Evolutionary conservation across 2,329 filamentous ascomycete species (phyloP).

Genomic region (Fusarium coffeatum): DNA sequence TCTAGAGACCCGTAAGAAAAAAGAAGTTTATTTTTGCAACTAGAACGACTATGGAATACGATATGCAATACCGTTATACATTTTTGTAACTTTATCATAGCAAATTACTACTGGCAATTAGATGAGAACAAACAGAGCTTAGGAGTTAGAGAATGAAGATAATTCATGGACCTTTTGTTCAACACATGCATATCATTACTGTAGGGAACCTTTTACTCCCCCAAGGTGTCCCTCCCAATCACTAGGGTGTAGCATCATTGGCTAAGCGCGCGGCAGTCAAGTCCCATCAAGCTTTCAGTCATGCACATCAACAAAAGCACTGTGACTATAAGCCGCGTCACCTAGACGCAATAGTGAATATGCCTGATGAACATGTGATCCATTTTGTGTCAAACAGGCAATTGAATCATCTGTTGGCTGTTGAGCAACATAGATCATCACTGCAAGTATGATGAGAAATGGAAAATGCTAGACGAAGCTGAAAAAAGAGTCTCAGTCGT

Average conservation of each 20-base stretch:
- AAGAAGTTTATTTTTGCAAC: neutral
- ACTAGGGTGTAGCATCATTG: constrained; percentile 2
- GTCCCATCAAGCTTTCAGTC: neutral
- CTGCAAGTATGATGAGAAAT: constrained; percentile 5
- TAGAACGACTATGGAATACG: neutral
- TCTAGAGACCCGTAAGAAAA: neutral
- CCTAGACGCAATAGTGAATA: constrained; percentile 6
- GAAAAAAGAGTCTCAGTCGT: neutral
- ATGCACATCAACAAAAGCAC: neutral
- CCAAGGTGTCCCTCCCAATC: no score
- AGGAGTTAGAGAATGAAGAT: neutral
- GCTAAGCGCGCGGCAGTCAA: constrained; percentile 41
- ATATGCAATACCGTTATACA: neutral
- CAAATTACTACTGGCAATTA: neutral
- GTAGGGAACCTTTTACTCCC: neutral
- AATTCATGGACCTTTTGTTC: neutral
- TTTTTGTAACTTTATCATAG: neutral
- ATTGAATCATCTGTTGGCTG: constrained; percentile 1
- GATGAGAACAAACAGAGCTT: neutral
- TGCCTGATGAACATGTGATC: constrained; percentile 22
- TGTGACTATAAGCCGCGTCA: constrained; percentile 18
- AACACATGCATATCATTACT: neutral
- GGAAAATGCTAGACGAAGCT: constrained; percentile 4
- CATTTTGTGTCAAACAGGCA: neutral
- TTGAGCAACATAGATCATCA: neutral